phyloP scores from a whole-genome alignment of 306 rosid genomes.

The Hylodesmum podocarpum region DNA sequence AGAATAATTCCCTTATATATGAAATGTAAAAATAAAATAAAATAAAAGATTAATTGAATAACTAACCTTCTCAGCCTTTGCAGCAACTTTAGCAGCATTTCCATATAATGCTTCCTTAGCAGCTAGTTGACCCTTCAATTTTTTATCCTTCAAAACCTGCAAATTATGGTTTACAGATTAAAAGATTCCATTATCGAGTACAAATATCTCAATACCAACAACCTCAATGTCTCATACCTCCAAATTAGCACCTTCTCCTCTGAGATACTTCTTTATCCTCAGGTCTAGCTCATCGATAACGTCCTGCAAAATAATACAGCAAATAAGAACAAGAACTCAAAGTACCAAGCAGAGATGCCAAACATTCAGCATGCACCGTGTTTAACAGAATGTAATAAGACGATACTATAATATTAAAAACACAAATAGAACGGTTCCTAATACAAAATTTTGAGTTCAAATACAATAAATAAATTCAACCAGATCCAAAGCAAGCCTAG shows the following conservation, averaged over 20 bases:
- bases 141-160: constrained; percentile 73
- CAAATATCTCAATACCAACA: neutral
- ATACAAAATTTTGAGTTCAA: neutral
- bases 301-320: constrained; percentile 43
- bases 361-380: neutral
- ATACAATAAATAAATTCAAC: neutral
- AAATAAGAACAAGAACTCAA: neutral
- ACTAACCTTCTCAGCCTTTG: constrained; percentile 75
- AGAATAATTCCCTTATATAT: neutral
- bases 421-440: neutral
- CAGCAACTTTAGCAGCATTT: constrained; percentile 75
- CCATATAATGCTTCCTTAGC: constrained; percentile 58
- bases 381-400: neutral
- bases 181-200: neutral
- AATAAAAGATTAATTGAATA: neutral
- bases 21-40: neutral
- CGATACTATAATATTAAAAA: neutral
- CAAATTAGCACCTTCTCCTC: constrained; percentile 71
- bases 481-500: neutral
- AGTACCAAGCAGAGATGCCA: neutral
- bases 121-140: constrained; percentile 72
- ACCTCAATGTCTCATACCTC: constrained; percentile 47
- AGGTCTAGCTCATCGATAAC: constrained; percentile 53
- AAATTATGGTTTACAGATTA: constrained; percentile 12
- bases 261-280: constrained; percentile 66